phyloP scores from a whole-genome alignment of 306 rosid genomes.

The Acmispon strigosus region DNA sequence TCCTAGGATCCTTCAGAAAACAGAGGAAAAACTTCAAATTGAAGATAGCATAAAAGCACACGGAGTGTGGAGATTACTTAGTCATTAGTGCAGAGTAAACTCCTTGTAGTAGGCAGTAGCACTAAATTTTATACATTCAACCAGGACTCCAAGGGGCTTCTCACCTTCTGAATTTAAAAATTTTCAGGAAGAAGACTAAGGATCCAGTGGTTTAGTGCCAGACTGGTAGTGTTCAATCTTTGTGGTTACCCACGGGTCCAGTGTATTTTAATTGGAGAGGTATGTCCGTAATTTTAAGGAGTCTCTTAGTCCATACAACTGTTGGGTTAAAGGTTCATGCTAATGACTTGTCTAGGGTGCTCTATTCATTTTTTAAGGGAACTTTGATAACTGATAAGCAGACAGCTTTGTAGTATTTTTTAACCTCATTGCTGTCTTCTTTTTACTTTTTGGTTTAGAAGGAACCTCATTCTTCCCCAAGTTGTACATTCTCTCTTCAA shows the following conservation, averaged over 20 bases:
- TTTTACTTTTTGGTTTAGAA: not conserved
- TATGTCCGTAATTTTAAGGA: slow-evolving; percentile 3
- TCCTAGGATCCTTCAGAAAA: not conserved
- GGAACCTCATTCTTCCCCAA: not conserved
- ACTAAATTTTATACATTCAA: slow-evolving; percentile 5
- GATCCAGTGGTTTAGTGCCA: slow-evolving; percentile 3
- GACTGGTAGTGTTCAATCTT: not conserved
- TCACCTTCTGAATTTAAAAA: not conserved
- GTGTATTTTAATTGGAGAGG: not conserved
- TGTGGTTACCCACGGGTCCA: slow-evolving; percentile 4
- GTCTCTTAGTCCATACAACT: not conserved
- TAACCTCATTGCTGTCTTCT: not conserved
- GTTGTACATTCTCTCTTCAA: not conserved
- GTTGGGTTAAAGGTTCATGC: not conserved
- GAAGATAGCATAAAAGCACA: slow-evolving; percentile 1
- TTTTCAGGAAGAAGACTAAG: not conserved
- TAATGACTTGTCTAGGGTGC: not conserved
- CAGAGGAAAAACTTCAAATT: not conserved
- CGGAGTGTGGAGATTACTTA: not conserved
- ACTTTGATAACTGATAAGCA: not conserved
- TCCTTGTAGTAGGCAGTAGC: not conserved
- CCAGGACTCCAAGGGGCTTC: not conserved
- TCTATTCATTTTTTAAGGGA: not conserved
- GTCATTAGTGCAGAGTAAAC: not conserved
- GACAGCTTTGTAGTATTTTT: not conserved